Percentiles rank a stretch among this genome's conserved stretches.
These are phyloP conservation scores for Phanerodontia chrysosporium DNA, from an alignment of 768 basidiomycete genomes.

Conservation along the genomic window DNA sequence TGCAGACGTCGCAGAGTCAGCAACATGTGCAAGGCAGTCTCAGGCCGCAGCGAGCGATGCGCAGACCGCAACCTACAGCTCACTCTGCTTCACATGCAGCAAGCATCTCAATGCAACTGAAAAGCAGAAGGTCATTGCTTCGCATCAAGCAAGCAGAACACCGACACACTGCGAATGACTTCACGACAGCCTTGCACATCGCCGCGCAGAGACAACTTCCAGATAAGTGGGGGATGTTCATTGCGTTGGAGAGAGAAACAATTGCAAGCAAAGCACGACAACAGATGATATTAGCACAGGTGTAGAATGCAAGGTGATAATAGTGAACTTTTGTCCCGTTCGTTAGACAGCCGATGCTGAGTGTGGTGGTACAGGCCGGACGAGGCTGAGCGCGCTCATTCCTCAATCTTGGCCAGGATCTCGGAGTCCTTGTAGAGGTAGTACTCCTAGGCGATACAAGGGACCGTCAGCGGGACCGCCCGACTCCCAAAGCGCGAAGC, in stretches of 20 bases:
- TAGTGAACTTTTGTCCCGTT: constrained; percentile 14
- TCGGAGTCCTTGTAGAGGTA: constrained; percentile 92
- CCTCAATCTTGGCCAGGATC: constrained; percentile 94
- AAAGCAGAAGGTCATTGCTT: background rate
- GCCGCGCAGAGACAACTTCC: background rate
- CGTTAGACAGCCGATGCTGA: background rate
- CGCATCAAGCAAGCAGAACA: background rate
- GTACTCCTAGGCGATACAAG: constrained; percentile 76
- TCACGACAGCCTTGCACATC: background rate
- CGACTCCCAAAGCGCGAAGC: too few species aligned
- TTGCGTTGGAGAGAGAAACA: constrained; percentile 4
- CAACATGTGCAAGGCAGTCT: too few species aligned
- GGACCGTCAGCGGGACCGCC: too few species aligned
- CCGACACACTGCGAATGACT: background rate
- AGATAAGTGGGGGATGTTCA: constrained; percentile 11
- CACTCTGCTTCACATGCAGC: too few species aligned
- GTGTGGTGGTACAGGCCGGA: background rate
- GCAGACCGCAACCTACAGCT: too few species aligned
- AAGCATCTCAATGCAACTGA: background rate
- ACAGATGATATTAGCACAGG: constrained; percentile 13
- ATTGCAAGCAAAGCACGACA: constrained; percentile 12
- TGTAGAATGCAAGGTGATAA: constrained; percentile 10
- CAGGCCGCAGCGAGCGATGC: too few species aligned
- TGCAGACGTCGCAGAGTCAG: too few species aligned
- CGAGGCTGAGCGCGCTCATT: constrained; percentile 38